A percentile compares a stretch with the other conserved stretches of the same genome.
Conservation (phyloP, 179 eudicot species). For the Pouteria campechiana region DNA sequence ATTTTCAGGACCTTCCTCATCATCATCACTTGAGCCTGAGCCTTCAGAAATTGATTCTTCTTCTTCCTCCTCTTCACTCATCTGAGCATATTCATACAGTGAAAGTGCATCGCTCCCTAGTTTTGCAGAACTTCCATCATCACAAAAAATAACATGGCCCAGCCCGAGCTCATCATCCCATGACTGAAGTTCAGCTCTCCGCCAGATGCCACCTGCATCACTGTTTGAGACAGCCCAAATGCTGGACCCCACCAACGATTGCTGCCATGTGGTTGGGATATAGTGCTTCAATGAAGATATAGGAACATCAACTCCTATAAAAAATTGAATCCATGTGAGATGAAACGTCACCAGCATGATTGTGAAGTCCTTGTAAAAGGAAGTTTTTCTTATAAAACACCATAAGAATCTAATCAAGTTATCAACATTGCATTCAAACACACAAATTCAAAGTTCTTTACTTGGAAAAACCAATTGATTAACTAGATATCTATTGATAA, state of each 20-base stretch:
- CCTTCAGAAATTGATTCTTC: conserved; percentile 32
- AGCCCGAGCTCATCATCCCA: conserved; percentile 54
- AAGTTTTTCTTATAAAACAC: too few relatives aligned
- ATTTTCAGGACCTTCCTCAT: too few relatives aligned
- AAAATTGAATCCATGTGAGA: too few relatives aligned
- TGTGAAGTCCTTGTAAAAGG: too few relatives aligned
- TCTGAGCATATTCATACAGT: conserved; percentile 51
- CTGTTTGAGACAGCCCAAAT: conserved; percentile 55
- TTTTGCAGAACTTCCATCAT: conserved; percentile 49
- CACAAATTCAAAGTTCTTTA: too few relatives aligned
- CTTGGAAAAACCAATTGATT: too few relatives aligned
- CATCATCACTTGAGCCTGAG: conserved; percentile 45
- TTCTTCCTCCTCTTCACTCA: conserved; percentile 50
- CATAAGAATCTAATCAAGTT: too few relatives aligned
- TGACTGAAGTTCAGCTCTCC: conserved; percentile 77
- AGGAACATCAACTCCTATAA: conserved; percentile 63
- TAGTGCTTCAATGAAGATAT: conserved; percentile 53
- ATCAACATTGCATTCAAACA: too few relatives aligned
- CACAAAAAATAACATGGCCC: conserved; percentile 50
- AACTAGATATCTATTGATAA: too few relatives aligned
- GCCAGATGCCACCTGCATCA: conserved; percentile 67
- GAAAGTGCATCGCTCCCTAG: conserved; percentile 54
- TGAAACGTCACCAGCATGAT: too few relatives aligned
- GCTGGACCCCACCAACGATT: conserved; percentile 51
- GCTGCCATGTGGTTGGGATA: conserved; percentile 49